A percentile compares a stretch with the other conserved stretches of the same genome.
These are phyloP conservation scores for Suillus alpinus DNA, from an alignment of 768 basidiomycete species.

Conservation along the genomic window DNA sequence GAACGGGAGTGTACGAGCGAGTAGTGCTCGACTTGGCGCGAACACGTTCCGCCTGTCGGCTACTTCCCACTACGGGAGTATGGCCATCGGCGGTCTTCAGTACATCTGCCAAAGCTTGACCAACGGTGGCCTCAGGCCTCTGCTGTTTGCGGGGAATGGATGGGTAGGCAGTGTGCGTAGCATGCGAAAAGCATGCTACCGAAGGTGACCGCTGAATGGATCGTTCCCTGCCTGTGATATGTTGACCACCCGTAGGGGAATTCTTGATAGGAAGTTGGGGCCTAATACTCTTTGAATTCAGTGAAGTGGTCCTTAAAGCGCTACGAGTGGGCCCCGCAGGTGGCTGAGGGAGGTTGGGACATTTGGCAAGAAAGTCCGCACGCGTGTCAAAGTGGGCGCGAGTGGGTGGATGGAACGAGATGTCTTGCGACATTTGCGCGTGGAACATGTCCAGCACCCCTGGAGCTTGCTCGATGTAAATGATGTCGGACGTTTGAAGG, in stretches of 20 bases:
- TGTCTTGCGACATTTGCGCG: not conserved
- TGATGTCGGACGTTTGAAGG: slow-evolving; percentile 8
- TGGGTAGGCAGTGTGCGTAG: too few relatives aligned
- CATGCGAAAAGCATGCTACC: too few relatives aligned
- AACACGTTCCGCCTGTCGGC: slow-evolving; percentile 2
- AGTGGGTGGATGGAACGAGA: not conserved
- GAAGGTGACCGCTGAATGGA: too few relatives aligned
- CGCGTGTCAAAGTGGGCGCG: not conserved
- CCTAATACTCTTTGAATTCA: not conserved
- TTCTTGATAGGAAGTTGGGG: not conserved
- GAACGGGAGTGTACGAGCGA: not conserved
- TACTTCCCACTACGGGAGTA: slow-evolving; percentile 2
- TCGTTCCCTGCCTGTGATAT: too few relatives aligned
- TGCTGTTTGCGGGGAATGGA: too few relatives aligned
- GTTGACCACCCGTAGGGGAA: too few relatives aligned
- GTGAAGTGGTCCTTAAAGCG: slow-evolving; percentile 1
- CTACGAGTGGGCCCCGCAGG: slow-evolving; percentile 7
- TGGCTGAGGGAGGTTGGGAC: slow-evolving; percentile 6
- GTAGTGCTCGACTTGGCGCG: not conserved
- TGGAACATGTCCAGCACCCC: slow-evolving; percentile 3
- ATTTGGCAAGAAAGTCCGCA: slow-evolving; percentile 7
- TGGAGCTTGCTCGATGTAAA: slow-evolving; percentile 7
- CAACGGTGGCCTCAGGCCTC: too few relatives aligned
- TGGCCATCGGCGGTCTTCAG: not conserved
- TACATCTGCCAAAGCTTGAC: too few relatives aligned